Conservation (phyloP, 495 filamentous ascomycete genomes). For the Neurospora hispaniola region DNA sequence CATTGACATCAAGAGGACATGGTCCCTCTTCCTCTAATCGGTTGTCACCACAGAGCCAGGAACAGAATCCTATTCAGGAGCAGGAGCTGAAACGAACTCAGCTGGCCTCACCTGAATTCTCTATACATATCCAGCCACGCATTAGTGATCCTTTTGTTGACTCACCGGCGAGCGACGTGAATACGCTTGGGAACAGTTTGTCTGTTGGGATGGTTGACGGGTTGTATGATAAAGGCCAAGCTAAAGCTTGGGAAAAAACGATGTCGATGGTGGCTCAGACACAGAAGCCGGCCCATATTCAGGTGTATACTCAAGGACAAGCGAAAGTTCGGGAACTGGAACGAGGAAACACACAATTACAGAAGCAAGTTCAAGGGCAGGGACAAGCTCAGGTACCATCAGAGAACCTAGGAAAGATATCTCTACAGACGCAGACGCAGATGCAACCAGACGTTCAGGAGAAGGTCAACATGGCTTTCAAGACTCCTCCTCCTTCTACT, state of each 20-base stretch:
- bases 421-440: neutral
- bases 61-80: neutral
- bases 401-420: neutral
- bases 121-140: neutral
- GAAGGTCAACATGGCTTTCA: neutral
- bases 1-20: neutral
- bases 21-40: neutral
- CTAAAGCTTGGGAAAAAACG: neutral
- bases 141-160: neutral
- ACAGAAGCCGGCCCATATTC: neutral
- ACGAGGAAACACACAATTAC: neutral
- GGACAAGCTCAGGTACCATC: neutral
- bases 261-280: neutral
- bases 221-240: neutral
- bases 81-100: neutral
- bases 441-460: neutral
- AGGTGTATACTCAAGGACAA: neutral
- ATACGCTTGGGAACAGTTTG: neutral
- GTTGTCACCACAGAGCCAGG: neutral
- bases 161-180: neutral
- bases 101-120: neutral
- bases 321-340: neutral
- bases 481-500: neutral
- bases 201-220: neutral
- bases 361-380: neutral